Percentiles rank a stretch among this genome's conserved stretches.
These are phyloP conservation scores for Hypoxylon trugodes DNA, from an alignment of 495 filamentous ascomycete genomes.

Conservation along the genomic window DNA sequence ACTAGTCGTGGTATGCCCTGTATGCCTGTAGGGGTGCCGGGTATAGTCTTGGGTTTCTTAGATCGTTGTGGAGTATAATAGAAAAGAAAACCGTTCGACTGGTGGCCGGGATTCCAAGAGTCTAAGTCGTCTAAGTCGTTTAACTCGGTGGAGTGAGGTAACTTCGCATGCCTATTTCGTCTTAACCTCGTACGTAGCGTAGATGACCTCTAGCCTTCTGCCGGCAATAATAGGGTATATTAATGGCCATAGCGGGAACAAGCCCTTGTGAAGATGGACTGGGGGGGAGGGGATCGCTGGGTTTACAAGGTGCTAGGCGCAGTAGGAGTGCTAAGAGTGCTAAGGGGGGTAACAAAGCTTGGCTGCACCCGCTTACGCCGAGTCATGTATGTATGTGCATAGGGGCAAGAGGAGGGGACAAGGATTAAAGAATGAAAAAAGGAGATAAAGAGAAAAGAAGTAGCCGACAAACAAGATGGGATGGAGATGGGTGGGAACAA, in stretches of 20 bases:
- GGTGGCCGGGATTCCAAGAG: conserved; percentile 3
- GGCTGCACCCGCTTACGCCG: not conserved
- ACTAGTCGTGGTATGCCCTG: too few species aligned
- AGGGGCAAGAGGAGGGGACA: too few species aligned
- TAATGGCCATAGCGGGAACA: not conserved
- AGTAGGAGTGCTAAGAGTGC: too few species aligned
- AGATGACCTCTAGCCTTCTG: conserved; percentile 3
- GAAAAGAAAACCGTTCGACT: conserved; percentile 5
- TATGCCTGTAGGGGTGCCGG: not conserved
- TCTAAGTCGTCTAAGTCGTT: conserved; percentile 17
- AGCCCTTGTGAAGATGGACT: not conserved
- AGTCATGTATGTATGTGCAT: not conserved
- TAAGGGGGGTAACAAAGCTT: too few species aligned
- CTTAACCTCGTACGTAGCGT: conserved; percentile 17
- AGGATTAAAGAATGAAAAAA: not conserved
- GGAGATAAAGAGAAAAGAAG: not conserved
- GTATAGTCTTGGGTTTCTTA: conserved; percentile 3
- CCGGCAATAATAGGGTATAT: conserved; percentile 9
- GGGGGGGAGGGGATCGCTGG: not conserved
- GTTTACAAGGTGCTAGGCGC: too few species aligned
- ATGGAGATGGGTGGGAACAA: too few species aligned
- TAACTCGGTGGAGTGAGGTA: conserved; percentile 33
- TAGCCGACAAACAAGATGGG: too few species aligned
- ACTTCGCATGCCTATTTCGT: conserved; percentile 21
- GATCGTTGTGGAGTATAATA: conserved; percentile 14